These are phyloP conservation scores for Hypsizygus ulmarius DNA, from an alignment of 1,284 basidiomycete species.

Conservation along the genomic window DNA sequence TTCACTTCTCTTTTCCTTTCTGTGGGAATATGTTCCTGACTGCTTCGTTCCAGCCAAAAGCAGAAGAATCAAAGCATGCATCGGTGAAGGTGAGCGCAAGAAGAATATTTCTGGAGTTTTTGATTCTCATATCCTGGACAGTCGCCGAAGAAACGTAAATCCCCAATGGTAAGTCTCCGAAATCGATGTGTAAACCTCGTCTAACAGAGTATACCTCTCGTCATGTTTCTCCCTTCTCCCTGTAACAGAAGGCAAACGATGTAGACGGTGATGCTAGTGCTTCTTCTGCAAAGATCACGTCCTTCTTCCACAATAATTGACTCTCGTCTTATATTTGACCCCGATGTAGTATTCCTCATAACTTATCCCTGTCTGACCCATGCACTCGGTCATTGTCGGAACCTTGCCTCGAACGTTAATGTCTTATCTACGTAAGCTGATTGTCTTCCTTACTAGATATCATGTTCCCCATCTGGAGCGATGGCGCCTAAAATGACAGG, in stretches of 20 bases:
- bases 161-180: neutral
- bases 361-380: too few relatives aligned
- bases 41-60: neutral
- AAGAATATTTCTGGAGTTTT: neutral
- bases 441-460: too few relatives aligned
- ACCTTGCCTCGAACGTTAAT: too few relatives aligned
- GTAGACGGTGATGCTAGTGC: too few relatives aligned
- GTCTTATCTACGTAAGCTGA: too few relatives aligned
- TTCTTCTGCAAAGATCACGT: neutral
- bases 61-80: neutral
- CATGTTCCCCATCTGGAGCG: too few relatives aligned
- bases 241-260: neutral
- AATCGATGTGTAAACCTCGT: neutral
- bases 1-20: neutral
- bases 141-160: neutral
- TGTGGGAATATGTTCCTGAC: neutral
- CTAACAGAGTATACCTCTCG: neutral
- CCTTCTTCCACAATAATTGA: conserved; percentile 11
- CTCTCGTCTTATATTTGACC: neutral
- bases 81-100: neutral
- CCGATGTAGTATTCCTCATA: too few relatives aligned
- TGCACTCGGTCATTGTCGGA: too few relatives aligned
- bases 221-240: too few relatives aligned
- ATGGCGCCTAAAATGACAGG: too few relatives aligned
- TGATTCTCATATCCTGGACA: neutral